phyloP scores from a whole-genome alignment of 306 rosid species.

The Trifolium repens region DNA sequence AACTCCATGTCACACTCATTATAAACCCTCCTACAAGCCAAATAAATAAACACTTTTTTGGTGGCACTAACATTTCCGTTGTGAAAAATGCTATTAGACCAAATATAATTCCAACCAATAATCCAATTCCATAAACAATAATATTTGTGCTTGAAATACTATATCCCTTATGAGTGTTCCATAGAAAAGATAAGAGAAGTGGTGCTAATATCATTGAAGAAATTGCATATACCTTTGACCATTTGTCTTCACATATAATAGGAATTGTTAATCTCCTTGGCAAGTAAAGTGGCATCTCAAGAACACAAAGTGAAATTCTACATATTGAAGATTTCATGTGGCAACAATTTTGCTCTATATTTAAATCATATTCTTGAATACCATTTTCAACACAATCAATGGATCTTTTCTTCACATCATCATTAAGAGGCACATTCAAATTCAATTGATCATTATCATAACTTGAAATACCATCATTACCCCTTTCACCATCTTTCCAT shows the following conservation, averaged over 20 bases:
- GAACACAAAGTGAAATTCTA: constrained; percentile 10
- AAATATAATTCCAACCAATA: constrained; percentile 36
- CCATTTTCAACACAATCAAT: constrained; percentile 33
- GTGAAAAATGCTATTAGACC: constrained; percentile 45
- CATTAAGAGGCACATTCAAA: constrained; percentile 47
- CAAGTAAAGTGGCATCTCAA: constrained; percentile 49
- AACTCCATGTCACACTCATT: constrained; percentile 57
- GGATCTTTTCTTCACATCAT: constrained; percentile 37
- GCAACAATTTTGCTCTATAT: constrained; percentile 27
- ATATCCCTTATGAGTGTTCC: constrained; percentile 30
- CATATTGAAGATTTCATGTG: constrained; percentile 33
- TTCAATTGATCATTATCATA: constrained; percentile 14
- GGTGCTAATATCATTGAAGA: constrained; percentile 47
- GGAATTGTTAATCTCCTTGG: constrained; percentile 51
- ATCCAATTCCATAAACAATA: constrained; percentile 42
- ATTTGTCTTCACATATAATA: constrained; percentile 44
- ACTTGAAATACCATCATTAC: constrained; percentile 15
- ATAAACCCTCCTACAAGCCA: constrained; percentile 57
- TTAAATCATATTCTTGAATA: constrained; percentile 26
- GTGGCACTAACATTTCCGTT: constrained; percentile 39
- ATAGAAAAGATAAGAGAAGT: constrained; percentile 38
- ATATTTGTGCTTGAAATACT: constrained; percentile 19
- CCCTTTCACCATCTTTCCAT: constrained; percentile 35
- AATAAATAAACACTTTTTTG: constrained; percentile 44
- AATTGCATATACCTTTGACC: constrained; percentile 52